These are phyloP conservation scores for Cercospora sojina DNA, from an alignment of 2,329 filamentous ascomycete genomes.

Conservation along the genomic window DNA sequence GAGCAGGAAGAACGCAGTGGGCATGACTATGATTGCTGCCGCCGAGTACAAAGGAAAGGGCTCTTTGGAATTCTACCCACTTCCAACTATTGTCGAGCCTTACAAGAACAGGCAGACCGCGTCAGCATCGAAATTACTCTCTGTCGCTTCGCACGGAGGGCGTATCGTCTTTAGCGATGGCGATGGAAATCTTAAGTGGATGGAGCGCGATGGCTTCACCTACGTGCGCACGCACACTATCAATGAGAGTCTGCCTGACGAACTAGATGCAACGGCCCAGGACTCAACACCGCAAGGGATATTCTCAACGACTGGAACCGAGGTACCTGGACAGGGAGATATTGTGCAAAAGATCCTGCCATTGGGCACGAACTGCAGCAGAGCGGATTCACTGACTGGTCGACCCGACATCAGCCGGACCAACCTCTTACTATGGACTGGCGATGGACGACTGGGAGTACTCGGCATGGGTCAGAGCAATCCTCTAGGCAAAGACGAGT, in stretches of 20 bases:
- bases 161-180: conserved; percentile 81
- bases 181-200: conserved; percentile 82
- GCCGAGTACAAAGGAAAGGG: conserved; percentile 92
- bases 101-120: conserved; percentile 82
- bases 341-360: conserved; percentile 79
- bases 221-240: conserved; percentile 59
- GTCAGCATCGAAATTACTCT: conserved; percentile 75
- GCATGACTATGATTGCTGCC: conserved; percentile 73
- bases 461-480: conserved; percentile 50
- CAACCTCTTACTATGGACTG: conserved; percentile 83
- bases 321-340: conserved; percentile 54
- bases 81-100: conserved; percentile 39
- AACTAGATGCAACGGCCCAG: conserved; percentile 11
- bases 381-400: neutral
- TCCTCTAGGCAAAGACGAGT: conserved; percentile 40
- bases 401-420: conserved; percentile 47
- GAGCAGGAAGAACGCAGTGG: conserved; percentile 53
- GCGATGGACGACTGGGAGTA: conserved; percentile 72
- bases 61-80: conserved; percentile 80
- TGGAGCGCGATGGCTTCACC: conserved; percentile 74
- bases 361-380: conserved; percentile 28
- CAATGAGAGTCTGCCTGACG: conserved; percentile 43
- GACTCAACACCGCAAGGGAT: conserved; percentile 28
- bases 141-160: conserved; percentile 76
- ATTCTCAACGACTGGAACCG: conserved; percentile 28